Evolutionary conservation across 768 basidiomycete genomes (phyloP), one percentile per base, ranked within the genome.

Genomic region (Naganishia vishniacii): DNA sequence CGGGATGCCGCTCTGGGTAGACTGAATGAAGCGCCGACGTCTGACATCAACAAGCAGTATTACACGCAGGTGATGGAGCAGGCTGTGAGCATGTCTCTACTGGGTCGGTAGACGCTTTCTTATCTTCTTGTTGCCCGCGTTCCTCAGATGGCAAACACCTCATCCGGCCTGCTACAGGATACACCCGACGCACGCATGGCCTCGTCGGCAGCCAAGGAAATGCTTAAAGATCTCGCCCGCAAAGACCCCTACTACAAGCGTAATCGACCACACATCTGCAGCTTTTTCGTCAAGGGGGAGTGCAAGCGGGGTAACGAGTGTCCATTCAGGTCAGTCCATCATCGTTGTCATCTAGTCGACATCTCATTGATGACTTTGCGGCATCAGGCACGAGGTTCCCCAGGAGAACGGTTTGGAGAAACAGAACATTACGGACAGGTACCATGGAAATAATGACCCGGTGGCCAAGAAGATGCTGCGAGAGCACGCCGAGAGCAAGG

Each of bases 221-320:
- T 98, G 89, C 80, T 99, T 61, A 97, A 98, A 79, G 85, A 88
- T 68, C 80, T 99, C 12, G 95, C 95, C 25, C 84, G 94, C 69
- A 89, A 89, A 31, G 94, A 98, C 71, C 95, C 95, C 0, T 91
- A 91, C 76, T 98, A 98, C 80, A 95, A 97, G 78, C 86, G 94
- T 62, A 99, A 98, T 78, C 81, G 88, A 61, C 91, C 95, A 48
- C 88, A 97, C 68, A 73, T 95, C 15, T 99, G 95, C 77, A 90
- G 89, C 1, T 98, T 98, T 83, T 98, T 86, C 74, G 86, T 83
- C 53, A 99, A 98, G 79, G 95, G 95, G 0, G 88, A 93, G 61
- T 99, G 95, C 76, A 90, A 82, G 42, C 84, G 95, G 45, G 95
- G 95, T 7, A 79, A 80, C 15, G 91, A 94, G 65, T 99, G 95